Percentiles rank a stretch among this genome's conserved stretches.
Evolutionary conservation across 306 rosid genomes (phyloP).

Genomic region (Calophaca sinica): DNA sequence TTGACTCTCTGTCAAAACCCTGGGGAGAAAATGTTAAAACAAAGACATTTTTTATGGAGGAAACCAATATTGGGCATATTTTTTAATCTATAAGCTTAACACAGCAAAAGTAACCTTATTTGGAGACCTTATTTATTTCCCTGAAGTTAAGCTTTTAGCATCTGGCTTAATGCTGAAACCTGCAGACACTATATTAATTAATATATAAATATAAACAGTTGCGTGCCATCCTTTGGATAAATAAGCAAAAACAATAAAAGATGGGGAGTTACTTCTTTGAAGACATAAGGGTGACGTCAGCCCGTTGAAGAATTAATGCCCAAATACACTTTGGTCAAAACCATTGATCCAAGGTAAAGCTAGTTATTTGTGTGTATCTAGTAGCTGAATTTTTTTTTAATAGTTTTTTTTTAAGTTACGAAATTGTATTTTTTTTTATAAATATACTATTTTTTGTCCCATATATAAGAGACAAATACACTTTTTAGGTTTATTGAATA

Average conservation of each 20-base stretch:
- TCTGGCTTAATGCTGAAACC: constrained; percentile 18
- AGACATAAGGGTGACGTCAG: too few species aligned
- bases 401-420: too few species aligned
- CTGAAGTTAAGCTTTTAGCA: constrained; percentile 1
- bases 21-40: constrained; percentile 16
- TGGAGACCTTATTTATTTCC: constrained; percentile 16
- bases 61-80: not conserved
- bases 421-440: too few species aligned
- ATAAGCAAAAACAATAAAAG: constrained; percentile 1
- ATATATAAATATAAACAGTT: constrained; percentile 1
- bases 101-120: constrained; percentile 40
- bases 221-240: not conserved
- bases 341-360: too few species aligned
- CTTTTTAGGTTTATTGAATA: too few species aligned
- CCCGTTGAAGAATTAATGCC: too few species aligned
- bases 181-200: not conserved
- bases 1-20: constrained; percentile 51
- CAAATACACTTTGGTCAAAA: too few species aligned
- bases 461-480: too few species aligned
- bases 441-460: too few species aligned
- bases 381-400: too few species aligned
- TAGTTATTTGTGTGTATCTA: too few species aligned
- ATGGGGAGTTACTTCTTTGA: too few species aligned
- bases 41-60: not conserved
- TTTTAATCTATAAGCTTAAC: constrained; percentile 14